Evolutionary conservation across 2,329 filamentous ascomycete genomes (phyloP).

Genomic region (Metarhizium album): DNA sequence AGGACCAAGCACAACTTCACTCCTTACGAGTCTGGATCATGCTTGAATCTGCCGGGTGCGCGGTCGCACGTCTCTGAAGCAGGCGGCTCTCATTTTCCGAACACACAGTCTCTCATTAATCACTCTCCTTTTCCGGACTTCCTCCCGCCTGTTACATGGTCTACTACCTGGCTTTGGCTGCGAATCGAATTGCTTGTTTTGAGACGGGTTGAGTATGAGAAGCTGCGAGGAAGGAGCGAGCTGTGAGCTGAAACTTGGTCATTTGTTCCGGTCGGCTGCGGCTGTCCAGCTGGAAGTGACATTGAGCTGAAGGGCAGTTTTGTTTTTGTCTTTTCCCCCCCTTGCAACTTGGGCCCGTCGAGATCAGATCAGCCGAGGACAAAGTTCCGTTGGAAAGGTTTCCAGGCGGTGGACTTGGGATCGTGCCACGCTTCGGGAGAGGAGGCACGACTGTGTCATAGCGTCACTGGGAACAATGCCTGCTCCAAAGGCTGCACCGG

Average conservation of each 20-base stretch:
- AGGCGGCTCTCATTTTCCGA: neutral
- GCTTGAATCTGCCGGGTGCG: neutral
- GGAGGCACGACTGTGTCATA: neutral
- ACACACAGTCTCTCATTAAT: neutral
- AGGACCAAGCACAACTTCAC: conserved; percentile 1
- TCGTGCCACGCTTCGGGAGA: neutral
- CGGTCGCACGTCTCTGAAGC: neutral
- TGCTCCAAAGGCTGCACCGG: conserved; percentile 22
- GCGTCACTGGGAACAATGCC: conserved; percentile 19
- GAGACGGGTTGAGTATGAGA: conserved; percentile 1
- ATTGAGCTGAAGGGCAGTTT: neutral
- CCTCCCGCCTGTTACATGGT: neutral
- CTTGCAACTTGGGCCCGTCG: too few relatives aligned
- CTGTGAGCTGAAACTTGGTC: neutral
- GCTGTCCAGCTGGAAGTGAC: neutral
- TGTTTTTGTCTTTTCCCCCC: neutral
- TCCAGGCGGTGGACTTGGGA: neutral
- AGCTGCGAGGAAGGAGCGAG: neutral
- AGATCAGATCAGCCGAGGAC: neutral
- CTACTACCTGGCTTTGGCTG: neutral
- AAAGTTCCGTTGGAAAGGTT: neutral
- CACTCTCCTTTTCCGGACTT: neutral
- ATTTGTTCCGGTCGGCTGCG: neutral
- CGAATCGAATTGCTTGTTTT: neutral
- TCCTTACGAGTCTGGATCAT: conserved; percentile 4